Percentiles rank a stretch among this genome's conserved stretches.
Evolutionary conservation across 129 eudicot genomes (phyloP).

Genomic region (Chrysanthemum lavandulifolium): DNA sequence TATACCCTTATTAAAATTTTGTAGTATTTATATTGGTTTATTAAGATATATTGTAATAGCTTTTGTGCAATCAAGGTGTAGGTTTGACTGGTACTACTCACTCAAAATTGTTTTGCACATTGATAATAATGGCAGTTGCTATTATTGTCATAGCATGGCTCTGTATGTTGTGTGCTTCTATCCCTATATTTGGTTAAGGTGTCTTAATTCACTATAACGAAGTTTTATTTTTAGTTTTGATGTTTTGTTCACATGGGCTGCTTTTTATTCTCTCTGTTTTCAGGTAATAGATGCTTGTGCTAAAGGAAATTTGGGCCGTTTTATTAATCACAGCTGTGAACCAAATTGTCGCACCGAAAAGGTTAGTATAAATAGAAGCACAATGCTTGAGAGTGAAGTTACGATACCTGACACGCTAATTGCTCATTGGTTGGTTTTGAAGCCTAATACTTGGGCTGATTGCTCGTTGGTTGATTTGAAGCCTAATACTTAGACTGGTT

Average conservation of each 20-base stretch:
- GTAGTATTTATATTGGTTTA: too few species aligned
- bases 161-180: not conserved
- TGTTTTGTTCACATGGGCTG: conserved; percentile 6
- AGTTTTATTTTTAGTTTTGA: not conserved
- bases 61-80: too few species aligned
- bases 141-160: not conserved
- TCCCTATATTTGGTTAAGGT: not conserved
- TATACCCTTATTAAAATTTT: too few species aligned
- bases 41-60: too few species aligned
- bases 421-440: not conserved
- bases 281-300: conserved; percentile 98
- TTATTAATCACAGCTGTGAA: conserved; percentile 95
- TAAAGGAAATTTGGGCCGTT: conserved; percentile 97
- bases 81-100: too few species aligned
- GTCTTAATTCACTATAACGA: not conserved
- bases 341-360: conserved; percentile 97
- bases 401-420: not conserved
- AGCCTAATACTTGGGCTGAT: conserved; percentile 1
- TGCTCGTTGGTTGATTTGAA: conserved; percentile 3
- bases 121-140: too few species aligned
- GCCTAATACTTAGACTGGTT: not conserved
- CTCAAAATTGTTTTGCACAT: too few species aligned
- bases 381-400: conserved; percentile 10
- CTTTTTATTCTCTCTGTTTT: conserved; percentile 12
- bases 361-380: conserved; percentile 43